Evolutionary conservation across 805 yeast genomes (phyloP).

Genomic region (Candida railenensis): DNA sequence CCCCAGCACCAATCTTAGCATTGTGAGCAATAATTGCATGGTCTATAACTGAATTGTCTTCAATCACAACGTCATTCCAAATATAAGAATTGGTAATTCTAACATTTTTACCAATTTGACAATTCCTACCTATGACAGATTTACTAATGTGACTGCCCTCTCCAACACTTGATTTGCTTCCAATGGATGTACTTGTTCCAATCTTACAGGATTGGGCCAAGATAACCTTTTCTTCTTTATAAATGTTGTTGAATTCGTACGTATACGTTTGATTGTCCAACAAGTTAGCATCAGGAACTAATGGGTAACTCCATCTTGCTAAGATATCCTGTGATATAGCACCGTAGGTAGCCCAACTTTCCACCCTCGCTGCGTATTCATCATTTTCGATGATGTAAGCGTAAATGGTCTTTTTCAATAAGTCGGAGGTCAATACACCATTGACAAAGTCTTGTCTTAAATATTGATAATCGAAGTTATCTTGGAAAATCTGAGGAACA

Average conservation of each 20-base stretch:
- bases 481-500: conserved; percentile 94
- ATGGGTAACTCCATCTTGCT: conserved; percentile 90
- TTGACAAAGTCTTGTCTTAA: conserved; percentile 84
- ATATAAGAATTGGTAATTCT: conserved; percentile 71
- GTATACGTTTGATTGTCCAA: conserved; percentile 69
- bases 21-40: conserved; percentile 71
- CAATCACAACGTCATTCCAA: conserved; percentile 81
- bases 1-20: conserved; percentile 54
- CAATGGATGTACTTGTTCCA: conserved; percentile 79
- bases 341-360: conserved; percentile 89
- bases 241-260: conserved; percentile 82
- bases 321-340: conserved; percentile 87
- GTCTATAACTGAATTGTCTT: conserved; percentile 57
- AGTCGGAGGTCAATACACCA: conserved; percentile 88
- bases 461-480: conserved; percentile 90
- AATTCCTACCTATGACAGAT: conserved; percentile 82
- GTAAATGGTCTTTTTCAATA: conserved; percentile 86
- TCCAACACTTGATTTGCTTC: conserved; percentile 73
- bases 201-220: conserved; percentile 91
- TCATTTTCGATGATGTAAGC: conserved; percentile 78
- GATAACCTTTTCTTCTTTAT: conserved; percentile 85
- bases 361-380: conserved; percentile 90
- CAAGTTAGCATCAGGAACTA: conserved; percentile 83
- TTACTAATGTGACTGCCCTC: conserved; percentile 64
- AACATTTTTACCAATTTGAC: conserved; percentile 80